Evolutionary conservation across 306 rosid genomes (phyloP), one percentile per base, ranked within the genome.

Genomic region (Purshia tridentata): DNA sequence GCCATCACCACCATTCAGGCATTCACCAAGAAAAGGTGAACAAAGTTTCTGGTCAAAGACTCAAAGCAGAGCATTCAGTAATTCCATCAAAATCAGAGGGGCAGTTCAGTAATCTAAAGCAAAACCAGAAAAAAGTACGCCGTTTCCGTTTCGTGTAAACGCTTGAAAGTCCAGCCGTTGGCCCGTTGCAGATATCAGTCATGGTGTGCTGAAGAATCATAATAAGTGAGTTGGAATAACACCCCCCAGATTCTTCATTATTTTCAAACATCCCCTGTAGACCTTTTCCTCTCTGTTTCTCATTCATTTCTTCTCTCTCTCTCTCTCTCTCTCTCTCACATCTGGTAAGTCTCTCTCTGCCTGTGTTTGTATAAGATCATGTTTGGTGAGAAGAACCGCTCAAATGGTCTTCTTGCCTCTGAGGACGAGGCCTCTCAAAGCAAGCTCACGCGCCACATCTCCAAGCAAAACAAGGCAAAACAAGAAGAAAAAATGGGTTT

Each of bases 381-480:
- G 96, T 81, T 90, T 50, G 86, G 87, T 44, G 82, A 77, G 53
- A 90, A 80, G 73, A 91, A 88, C 81, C 89, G 81, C 48, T 29
- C 81, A 0, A 70, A 35, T 56, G 87, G 83, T 70, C 75, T 76
- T 72, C 73, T 70, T 67, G 92, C 83, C 73, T 73, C 83, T 62
- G 91, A 74, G n/a, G 98, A 82, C 62, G 99, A 95, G 82, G 86
- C 81, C 75, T 95, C 97, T 9, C 87, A 85, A 79, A 86, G 84
- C 90, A 95, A 90, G 88, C 67, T 87, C 3, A 81, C 91, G 8
- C 86, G 85, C 48, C 86, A 52, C 67, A 65, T 82, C 69, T 85
- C 93, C 54, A 84, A 82, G 76, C 80, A 76, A 3, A 53, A 3
- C 13, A 87, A 67, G 60, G 80, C 72, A 5, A 72, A 73, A 70